These are phyloP conservation scores for Hemileia vastatrix DNA, from an alignment of 1,284 basidiomycete genomes.

Conservation along the genomic window DNA sequence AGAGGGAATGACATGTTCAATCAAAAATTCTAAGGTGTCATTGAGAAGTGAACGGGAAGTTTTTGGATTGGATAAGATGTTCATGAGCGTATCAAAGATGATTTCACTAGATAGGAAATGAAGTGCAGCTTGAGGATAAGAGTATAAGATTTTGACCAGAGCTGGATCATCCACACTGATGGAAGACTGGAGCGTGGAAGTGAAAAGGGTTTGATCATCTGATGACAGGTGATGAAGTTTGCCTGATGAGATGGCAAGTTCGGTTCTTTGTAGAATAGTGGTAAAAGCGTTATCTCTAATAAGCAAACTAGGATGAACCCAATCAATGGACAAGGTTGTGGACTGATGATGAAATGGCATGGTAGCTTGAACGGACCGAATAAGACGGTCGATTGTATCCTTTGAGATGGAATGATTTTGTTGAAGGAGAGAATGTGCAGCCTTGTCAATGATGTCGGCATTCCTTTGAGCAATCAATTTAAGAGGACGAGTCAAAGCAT, in stretches of 20 bases:
- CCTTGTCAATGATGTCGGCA: conserved; percentile 6
- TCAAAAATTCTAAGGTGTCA: conserved; percentile 14
- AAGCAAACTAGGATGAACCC: too few species aligned
- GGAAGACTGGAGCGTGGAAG: conserved; percentile 5
- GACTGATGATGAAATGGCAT: too few species aligned
- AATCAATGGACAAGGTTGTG: too few species aligned
- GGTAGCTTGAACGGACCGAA: too few species aligned
- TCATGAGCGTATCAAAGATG: not conserved
- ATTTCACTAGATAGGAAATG: not conserved
- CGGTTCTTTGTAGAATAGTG: too few species aligned
- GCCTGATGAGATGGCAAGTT: too few species aligned
- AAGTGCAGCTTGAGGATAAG: conserved; percentile 7
- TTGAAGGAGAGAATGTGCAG: conserved; percentile 1
- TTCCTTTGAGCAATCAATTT: conserved; percentile 14
- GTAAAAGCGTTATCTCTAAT: too few species aligned
- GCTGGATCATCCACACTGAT: conserved; percentile 13
- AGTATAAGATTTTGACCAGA: conserved; percentile 6
- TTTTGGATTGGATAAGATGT: not conserved
- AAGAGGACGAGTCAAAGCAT: conserved; percentile 11
- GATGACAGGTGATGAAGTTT: too few species aligned
- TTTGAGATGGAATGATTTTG: too few species aligned
- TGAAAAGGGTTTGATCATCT: too few species aligned
- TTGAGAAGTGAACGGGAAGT: conserved; percentile 7
- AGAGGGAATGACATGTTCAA: not conserved
- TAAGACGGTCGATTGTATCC: too few species aligned